Conservation (phyloP, 2,329 filamentous ascomycete species). For the Venturia carpophila region DNA sequence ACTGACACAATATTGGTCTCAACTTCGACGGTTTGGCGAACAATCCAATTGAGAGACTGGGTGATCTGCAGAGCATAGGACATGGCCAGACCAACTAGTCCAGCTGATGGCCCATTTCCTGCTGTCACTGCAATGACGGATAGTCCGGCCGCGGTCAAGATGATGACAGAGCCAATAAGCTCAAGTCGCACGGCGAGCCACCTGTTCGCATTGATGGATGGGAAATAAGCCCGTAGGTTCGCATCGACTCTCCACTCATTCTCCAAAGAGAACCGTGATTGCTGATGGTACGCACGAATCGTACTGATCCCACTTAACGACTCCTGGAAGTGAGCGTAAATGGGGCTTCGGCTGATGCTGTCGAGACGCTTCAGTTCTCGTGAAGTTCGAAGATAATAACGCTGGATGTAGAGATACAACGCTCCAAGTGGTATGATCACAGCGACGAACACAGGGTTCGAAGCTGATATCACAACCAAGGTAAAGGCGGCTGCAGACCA, state of each 20-base stretch:
- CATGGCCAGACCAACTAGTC: constrained; percentile 87
- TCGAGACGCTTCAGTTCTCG: constrained; percentile 94
- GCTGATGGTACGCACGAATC: constrained; percentile 88
- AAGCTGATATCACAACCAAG: constrained; percentile 71
- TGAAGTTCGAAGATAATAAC: constrained; percentile 93
- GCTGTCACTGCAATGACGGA: constrained; percentile 70
- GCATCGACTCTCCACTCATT: constrained; percentile 97
- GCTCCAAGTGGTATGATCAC: constrained; percentile 73
- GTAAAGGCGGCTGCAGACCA: constrained; percentile 57
- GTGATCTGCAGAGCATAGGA: constrained; percentile 97
- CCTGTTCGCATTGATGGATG: constrained; percentile 79
- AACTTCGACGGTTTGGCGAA: constrained; percentile 97
- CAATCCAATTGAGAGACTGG: constrained; percentile 96
- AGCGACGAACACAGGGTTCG: constrained; percentile 71
- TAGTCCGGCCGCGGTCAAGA: constrained; percentile 76
- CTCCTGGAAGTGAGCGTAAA: constrained; percentile 98
- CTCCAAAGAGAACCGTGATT: constrained; percentile 78
- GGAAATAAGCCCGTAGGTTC: constrained; percentile 90
- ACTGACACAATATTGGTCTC: constrained; percentile 99
- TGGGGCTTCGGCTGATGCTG: constrained; percentile 89
- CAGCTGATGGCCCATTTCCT: constrained; percentile 56
- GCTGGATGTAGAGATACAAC: constrained; percentile 87
- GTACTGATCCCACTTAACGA: constrained; percentile 89
- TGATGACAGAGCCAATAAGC: constrained; percentile 91
- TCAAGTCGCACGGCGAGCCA: constrained; percentile 94